Evolutionary conservation across 2,329 filamentous ascomycete species (phyloP), one percentile per base, ranked within the genome.

Genomic region (Sclerotinia glacialis): DNA sequence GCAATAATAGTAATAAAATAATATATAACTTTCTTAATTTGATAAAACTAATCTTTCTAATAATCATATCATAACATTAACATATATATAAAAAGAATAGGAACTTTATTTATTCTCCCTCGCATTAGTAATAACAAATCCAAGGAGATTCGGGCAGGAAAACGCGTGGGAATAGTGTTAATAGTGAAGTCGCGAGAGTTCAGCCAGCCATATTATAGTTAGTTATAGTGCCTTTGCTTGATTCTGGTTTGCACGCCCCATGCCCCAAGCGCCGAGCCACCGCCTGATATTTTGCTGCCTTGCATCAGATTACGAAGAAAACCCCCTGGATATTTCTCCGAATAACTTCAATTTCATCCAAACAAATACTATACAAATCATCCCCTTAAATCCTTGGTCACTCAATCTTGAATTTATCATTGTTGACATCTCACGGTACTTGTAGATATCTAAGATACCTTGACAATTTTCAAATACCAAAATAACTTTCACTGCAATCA

Each of bases 261-360:
- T 31, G 47, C 60, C 47, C 60, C 60, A 66, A 61, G 54, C 54
- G 46, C 54, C 55, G 46, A 61, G 44, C 46, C 52, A 61, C 64
- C 55, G 55, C 55, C 31, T 65, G 64, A 53, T 14, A 58, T 44
- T 49, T 55, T 55, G n/a, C 34, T 31, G 37, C 31, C 53, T 58
- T 49, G 52, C 49, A 37, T 42, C 50, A 40, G 60, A 28, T 55
- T 64, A 28, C 23, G 21, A 47, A 40, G 37, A n/a, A 65, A 59
- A 66, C 42, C 64, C 55, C 55, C 64, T 65, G 37, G 64, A 65
- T 64, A 21, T 50, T 65, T 55, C 65, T 67, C 59, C 42, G 65
- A 64, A 67, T 67, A 64, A 56, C 59, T 64, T 67, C 65, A 67
- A 28, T 59, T 50, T 34, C 60, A 23, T 64, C 44, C 50, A 37